A percentile compares a stretch with the other conserved stretches of the same genome.
Evolutionary conservation across 148 eudicot species (phyloP).

Genomic region (Hydrangea macrophylla): DNA sequence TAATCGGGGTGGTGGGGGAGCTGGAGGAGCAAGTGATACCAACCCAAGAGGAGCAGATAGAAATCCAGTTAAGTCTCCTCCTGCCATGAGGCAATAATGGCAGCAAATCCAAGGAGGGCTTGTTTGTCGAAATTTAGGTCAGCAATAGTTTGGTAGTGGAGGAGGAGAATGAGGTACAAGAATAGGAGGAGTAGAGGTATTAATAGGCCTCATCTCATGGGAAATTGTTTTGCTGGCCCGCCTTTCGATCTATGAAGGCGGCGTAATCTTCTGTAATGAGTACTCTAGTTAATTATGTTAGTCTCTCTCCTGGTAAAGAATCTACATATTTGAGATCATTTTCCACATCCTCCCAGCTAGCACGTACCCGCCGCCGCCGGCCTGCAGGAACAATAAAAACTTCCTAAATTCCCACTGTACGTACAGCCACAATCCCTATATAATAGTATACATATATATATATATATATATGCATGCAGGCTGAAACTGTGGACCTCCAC

Average conservation of each 20-base stretch:
- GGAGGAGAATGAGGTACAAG: slow-evolving; percentile 21
- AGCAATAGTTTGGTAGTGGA: slow-evolving; percentile 30
- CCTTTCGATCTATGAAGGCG: slow-evolving; percentile 2
- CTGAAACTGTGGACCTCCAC: neutral
- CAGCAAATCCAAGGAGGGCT: slow-evolving; percentile 77
- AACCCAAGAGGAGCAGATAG: slow-evolving; percentile 69
- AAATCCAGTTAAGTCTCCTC: slow-evolving; percentile 77
- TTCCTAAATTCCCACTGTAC: too few relatives aligned
- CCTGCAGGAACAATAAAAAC: neutral
- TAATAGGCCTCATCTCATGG: too few relatives aligned
- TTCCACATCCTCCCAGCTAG: neutral
- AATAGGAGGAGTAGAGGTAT: slow-evolving; percentile 31
- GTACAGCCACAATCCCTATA: too few relatives aligned
- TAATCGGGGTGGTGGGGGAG: too few relatives aligned
- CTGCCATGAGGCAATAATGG: slow-evolving; percentile 61
- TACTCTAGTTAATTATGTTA: slow-evolving; percentile 17
- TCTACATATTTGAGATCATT: neutral
- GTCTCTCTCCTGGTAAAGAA: slow-evolving; percentile 9
- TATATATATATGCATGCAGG: too few relatives aligned
- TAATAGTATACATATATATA: too few relatives aligned
- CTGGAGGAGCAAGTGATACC: slow-evolving; percentile 87
- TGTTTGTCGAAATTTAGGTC: slow-evolving; percentile 58
- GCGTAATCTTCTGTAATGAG: slow-evolving; percentile 4
- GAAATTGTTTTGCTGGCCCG: slow-evolving; percentile 14
- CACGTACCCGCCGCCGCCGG: neutral